These are phyloP conservation scores for Globisporangium carolinianum DNA, from an alignment of 352 stramenopile species.

Conservation along the genomic window DNA sequence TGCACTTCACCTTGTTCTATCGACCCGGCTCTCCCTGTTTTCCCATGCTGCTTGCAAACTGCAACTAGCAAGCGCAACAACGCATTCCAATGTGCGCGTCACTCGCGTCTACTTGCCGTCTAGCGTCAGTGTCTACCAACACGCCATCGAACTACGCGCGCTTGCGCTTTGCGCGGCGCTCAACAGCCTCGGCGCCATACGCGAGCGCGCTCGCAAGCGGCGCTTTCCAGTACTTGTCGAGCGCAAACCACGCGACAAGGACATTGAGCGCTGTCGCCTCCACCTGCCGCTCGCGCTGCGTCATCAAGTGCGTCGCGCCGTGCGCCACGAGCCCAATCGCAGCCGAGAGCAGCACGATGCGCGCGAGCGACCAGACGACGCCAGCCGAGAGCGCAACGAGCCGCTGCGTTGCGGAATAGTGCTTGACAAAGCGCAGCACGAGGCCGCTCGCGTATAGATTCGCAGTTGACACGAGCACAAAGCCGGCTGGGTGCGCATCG, in stretches of 20 bases:
- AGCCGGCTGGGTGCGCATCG: conserved; percentile 44
- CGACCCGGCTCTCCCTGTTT: not conserved
- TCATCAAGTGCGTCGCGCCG: conserved; percentile 50
- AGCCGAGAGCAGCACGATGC: conserved; percentile 32
- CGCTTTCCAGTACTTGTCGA: conserved; percentile 70
- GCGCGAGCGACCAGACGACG: conserved; percentile 32
- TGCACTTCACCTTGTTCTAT: not conserved
- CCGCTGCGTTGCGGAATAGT: conserved; percentile 33
- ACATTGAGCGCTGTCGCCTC: conserved; percentile 56
- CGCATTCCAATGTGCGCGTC: conserved; percentile 13
- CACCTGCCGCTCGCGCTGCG: conserved; percentile 33
- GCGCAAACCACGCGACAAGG: conserved; percentile 56
- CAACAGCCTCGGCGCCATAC: conserved; percentile 10
- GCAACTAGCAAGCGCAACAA: not conserved
- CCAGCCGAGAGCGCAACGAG: conserved; percentile 29
- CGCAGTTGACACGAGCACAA: conserved; percentile 51
- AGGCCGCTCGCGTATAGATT: conserved; percentile 68
- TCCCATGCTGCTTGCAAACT: not conserved
- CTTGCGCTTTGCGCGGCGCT: conserved; percentile 18
- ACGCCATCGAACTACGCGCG: conserved; percentile 6
- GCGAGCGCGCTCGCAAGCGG: conserved; percentile 30
- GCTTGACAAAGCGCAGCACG: conserved; percentile 44
- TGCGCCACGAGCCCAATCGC: conserved; percentile 47
- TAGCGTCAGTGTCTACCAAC: not conserved
- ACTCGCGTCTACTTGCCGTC: not conserved